Evolutionary conservation across 2,329 filamentous ascomycete genomes (phyloP).

Genomic region (Tolypocladium sp.): DNA sequence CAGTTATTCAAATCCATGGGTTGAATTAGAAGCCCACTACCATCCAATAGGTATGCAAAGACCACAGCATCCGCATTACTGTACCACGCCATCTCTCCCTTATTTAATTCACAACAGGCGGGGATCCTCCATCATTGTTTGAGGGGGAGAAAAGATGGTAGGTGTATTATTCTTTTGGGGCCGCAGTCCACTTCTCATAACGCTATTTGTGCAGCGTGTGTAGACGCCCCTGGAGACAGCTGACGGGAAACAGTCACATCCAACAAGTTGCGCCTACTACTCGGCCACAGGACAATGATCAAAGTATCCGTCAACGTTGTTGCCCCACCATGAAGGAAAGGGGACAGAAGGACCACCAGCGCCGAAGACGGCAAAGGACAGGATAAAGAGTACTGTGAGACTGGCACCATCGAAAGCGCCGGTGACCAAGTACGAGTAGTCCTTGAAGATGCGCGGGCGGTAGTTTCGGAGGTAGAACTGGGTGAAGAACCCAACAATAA

Average conservation of each 20-base stretch:
- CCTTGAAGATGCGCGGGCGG: conserved; percentile 39
- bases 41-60: too few relatives aligned
- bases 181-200: not conserved
- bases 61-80: too few relatives aligned
- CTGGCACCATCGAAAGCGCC: conserved; percentile 44
- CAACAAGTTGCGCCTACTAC: not conserved
- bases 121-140: too few relatives aligned
- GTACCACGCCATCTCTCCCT: too few relatives aligned
- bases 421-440: conserved; percentile 43
- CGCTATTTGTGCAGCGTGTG: not conserved
- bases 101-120: too few relatives aligned
- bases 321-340: not conserved
- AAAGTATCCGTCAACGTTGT: not conserved
- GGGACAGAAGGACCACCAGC: not conserved
- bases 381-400: conserved; percentile 12
- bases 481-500: conserved; percentile 35
- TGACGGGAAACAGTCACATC: not conserved
- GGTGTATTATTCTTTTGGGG: too few relatives aligned
- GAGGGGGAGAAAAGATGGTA: too few relatives aligned
- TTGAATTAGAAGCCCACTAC: too few relatives aligned
- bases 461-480: conserved; percentile 46
- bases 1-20: too few relatives aligned
- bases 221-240: not conserved
- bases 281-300: not conserved
- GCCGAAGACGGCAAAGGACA: not conserved